Evolutionary conservation across 495 filamentous ascomycete species (phyloP), one percentile per base, ranked within the genome.

Genomic region (Halenospora varia): DNA sequence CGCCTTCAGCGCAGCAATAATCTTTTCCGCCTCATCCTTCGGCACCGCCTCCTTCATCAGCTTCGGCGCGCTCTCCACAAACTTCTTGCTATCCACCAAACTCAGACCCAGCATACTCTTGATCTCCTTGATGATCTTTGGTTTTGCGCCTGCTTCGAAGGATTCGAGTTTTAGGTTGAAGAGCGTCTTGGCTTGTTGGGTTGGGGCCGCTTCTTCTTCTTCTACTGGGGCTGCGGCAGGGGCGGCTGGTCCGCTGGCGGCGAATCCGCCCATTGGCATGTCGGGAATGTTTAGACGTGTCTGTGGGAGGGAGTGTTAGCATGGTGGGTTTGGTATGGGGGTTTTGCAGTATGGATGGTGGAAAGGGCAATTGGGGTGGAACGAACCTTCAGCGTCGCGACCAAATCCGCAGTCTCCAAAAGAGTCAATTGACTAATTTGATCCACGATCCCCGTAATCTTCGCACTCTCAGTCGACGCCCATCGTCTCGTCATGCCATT

Each of bases 81-180:
- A 99, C 81, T 99, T 99, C 87, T 99, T 99, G 76, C 91, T 96
- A 74, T 99, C 94, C 64, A 99, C 94, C 74, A 99, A 81, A 69
- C 89, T 95, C 72, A 99, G 73, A 3, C 95, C 94, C 51, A 99
- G 79, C 82, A 99, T 81, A 65, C 81, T 82, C 84, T 99, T 99
- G 74, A 99, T 86, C 80, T 99, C 94, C 83, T 99, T 99, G 78
- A 99, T 99, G 56, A 99, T 77, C 84, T 99, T 99, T 53, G 95
- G 90, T 79, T 99, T 99, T 55, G 94, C 77, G 13, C 69, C 78
- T 25, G 92, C 82, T 40, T 97, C 94, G 74, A 97, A 92, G 13
- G 86, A 86, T 71, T 87, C 80, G 35, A 99, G 86, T 72, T 96
- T 97, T 53, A 99, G 69, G 73, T 85, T 96, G 83, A 99, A 99